phyloP scores from a whole-genome alignment of 2,329 filamentous ascomycete genomes.

The Paecilomyces fulvus region DNA sequence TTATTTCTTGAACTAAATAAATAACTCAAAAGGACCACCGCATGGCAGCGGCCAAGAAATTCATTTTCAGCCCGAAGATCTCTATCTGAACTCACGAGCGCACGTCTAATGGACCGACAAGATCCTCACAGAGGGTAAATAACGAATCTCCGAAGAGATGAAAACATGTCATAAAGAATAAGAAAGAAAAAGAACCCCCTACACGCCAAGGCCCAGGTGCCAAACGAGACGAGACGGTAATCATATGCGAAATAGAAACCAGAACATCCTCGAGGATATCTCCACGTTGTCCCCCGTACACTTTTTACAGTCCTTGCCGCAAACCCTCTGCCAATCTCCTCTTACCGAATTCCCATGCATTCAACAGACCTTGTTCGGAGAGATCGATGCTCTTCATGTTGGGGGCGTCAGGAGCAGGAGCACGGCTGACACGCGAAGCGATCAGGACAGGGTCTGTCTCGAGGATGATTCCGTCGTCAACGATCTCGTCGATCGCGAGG shows the following conservation, averaged over 20 bases:
- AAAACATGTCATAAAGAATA: slow-evolving; percentile 12
- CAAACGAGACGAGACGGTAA: slow-evolving; percentile 6
- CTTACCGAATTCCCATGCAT: slow-evolving; percentile 88
- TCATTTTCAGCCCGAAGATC: slow-evolving; percentile 8
- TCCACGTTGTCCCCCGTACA: slow-evolving; percentile 15
- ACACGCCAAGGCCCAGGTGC: not conserved
- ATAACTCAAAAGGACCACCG: slow-evolving; percentile 7
- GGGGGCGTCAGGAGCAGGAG: slow-evolving; percentile 77
- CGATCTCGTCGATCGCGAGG: slow-evolving; percentile 88
- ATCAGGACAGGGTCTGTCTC: slow-evolving; percentile 96
- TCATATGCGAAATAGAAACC: slow-evolving; percentile 8
- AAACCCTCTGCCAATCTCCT: slow-evolving; percentile 84
- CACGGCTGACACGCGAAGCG: slow-evolving; percentile 82
- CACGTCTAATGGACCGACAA: not conserved
- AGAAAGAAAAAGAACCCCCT: slow-evolving; percentile 6
- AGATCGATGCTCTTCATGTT: slow-evolving; percentile 91
- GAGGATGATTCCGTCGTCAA: slow-evolving; percentile 91
- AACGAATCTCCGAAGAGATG: slow-evolving; percentile 2
- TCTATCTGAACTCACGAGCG: slow-evolving; percentile 14
- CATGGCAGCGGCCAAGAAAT: not conserved
- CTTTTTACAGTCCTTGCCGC: slow-evolving; percentile 62
- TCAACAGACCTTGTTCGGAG: slow-evolving; percentile 90
- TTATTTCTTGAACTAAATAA: slow-evolving; percentile 5
- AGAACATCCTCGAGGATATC: slow-evolving; percentile 18
- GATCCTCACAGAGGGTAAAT: not conserved